phyloP scores from a whole-genome alignment of 805 yeast species.

The Candida golubevii region DNA sequence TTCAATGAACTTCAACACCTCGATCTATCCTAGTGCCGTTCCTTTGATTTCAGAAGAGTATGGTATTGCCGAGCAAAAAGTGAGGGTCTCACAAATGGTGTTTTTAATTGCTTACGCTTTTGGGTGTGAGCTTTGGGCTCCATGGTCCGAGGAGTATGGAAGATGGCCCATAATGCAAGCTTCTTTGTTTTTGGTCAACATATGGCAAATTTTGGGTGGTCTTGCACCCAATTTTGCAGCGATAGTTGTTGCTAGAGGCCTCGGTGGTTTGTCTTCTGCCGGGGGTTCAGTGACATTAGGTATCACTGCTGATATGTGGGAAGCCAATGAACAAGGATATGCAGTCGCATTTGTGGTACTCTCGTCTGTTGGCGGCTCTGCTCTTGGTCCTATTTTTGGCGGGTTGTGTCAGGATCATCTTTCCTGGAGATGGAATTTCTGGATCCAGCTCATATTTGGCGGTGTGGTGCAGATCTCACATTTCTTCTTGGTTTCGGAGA shows the following conservation, averaged over 20 bases:
- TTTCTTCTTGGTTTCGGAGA: slow-evolving; percentile 33
- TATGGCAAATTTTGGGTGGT: slow-evolving; percentile 32
- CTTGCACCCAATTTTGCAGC: slow-evolving; percentile 28
- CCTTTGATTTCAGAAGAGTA: slow-evolving; percentile 21
- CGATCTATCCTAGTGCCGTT: slow-evolving; percentile 28
- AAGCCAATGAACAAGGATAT: slow-evolving; percentile 28
- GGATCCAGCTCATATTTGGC: slow-evolving; percentile 35
- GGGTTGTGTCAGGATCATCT: slow-evolving; percentile 19
- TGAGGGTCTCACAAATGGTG: slow-evolving; percentile 26
- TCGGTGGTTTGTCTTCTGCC: slow-evolving; percentile 30
- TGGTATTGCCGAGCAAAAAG: slow-evolving; percentile 20
- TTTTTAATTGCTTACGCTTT: slow-evolving; percentile 29
- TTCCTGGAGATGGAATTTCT: slow-evolving; percentile 24
- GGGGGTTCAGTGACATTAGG: slow-evolving; percentile 34
- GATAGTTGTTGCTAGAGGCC: slow-evolving; percentile 22
- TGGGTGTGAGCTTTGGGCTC: slow-evolving; percentile 35
- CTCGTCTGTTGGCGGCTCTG: slow-evolving; percentile 30
- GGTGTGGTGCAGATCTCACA: slow-evolving; percentile 31
- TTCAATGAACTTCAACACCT: slow-evolving; percentile 40
- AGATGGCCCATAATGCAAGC: slow-evolving; percentile 32
- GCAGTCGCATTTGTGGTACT: slow-evolving; percentile 32
- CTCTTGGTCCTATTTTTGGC: slow-evolving; percentile 29
- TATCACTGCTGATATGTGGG: slow-evolving; percentile 34
- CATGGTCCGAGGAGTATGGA: slow-evolving; percentile 34
- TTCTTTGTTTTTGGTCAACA: slow-evolving; percentile 26